Conservation (phyloP, 2,329 filamentous ascomycete species). For the Coniochaeta pulveracea region DNA sequence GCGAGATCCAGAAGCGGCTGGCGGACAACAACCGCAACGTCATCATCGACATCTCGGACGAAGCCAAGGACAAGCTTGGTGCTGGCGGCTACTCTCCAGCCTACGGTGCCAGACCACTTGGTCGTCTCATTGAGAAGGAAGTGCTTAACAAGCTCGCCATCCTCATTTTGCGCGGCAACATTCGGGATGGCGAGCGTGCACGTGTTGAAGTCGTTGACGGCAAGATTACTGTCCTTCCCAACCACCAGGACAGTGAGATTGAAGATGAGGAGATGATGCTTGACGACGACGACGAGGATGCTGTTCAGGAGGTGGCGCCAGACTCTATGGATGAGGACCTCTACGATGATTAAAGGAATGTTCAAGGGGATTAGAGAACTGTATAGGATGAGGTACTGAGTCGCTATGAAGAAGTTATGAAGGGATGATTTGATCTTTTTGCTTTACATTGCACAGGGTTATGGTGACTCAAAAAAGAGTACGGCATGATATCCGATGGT, state of each 20-base stretch:
- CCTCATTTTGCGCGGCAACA: slow-evolving; percentile 73
- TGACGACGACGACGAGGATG: slow-evolving; percentile 57
- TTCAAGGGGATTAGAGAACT: not conserved
- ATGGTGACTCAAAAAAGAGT: no score
- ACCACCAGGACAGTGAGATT: slow-evolving; percentile 56
- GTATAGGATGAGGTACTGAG: no score
- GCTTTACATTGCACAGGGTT: no score
- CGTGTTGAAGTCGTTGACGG: slow-evolving; percentile 69
- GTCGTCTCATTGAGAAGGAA: slow-evolving; percentile 90
- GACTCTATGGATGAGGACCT: slow-evolving; percentile 52
- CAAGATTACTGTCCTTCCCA: slow-evolving; percentile 70
- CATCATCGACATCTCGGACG: slow-evolving; percentile 65
- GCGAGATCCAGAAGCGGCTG: slow-evolving; percentile 88
- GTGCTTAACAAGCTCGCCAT: slow-evolving; percentile 90
- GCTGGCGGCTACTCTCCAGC: slow-evolving; percentile 87
- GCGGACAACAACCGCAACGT: slow-evolving; percentile 76
- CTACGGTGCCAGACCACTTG: slow-evolving; percentile 83
- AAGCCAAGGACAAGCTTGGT: slow-evolving; percentile 89
- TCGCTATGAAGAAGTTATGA: no score
- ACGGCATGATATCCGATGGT: no score
- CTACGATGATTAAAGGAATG: slow-evolving; percentile 21
- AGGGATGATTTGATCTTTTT: no score
- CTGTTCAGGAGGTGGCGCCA: slow-evolving; percentile 54
- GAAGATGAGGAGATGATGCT: slow-evolving; percentile 62
- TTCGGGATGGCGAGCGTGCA: slow-evolving; percentile 78